phyloP scores from a whole-genome alignment of 1,284 basidiomycete species.

The Heterobasidion irregulare region DNA sequence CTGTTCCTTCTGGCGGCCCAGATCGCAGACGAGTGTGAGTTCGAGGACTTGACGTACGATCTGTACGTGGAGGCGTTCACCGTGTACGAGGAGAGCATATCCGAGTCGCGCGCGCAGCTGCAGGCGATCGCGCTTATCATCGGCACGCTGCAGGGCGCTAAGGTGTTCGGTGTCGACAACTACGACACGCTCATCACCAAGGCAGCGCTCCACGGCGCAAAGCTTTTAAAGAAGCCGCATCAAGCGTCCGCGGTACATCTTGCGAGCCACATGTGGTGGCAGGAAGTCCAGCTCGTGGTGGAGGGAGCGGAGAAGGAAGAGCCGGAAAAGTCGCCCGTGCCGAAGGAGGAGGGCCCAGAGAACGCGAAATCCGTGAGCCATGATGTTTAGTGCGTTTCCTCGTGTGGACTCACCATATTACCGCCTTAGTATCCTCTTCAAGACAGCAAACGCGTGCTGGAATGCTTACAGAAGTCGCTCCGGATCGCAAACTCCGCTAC shows the following conservation, averaged over 20 bases:
- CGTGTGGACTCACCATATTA: background rate
- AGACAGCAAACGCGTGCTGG: slow-evolving; percentile 91
- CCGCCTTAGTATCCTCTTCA: slow-evolving; percentile 68
- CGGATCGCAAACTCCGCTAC: slow-evolving; percentile 91
- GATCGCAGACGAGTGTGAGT: slow-evolving; percentile 85
- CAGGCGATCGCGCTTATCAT: slow-evolving; percentile 93
- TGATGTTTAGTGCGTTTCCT: background rate
- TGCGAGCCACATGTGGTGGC: slow-evolving; percentile 97
- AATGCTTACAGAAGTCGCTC: slow-evolving; percentile 90
- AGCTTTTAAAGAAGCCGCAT: slow-evolving; percentile 92
- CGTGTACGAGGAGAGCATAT: slow-evolving; percentile 93
- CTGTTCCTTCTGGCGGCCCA: slow-evolving; percentile 93
- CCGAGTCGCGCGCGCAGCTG: slow-evolving; percentile 85
- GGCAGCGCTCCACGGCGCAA: slow-evolving; percentile 89
- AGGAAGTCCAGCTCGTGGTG: slow-evolving; percentile 40
- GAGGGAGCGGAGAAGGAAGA: slow-evolving; percentile 13
- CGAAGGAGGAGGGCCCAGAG: slow-evolving; percentile 39
- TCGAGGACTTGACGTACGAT: slow-evolving; percentile 92
- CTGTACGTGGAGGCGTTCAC: slow-evolving; percentile 94
- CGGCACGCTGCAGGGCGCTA: slow-evolving; percentile 74
- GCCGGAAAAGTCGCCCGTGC: slow-evolving; percentile 27
- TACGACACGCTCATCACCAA: slow-evolving; percentile 96
- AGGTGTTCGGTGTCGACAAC: slow-evolving; percentile 85
- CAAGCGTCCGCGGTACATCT: slow-evolving; percentile 91
- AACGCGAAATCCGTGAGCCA: slow-evolving; percentile 49